Evolutionary conservation across 306 rosid species (phyloP).

Genomic region (Castanea crenata): DNA sequence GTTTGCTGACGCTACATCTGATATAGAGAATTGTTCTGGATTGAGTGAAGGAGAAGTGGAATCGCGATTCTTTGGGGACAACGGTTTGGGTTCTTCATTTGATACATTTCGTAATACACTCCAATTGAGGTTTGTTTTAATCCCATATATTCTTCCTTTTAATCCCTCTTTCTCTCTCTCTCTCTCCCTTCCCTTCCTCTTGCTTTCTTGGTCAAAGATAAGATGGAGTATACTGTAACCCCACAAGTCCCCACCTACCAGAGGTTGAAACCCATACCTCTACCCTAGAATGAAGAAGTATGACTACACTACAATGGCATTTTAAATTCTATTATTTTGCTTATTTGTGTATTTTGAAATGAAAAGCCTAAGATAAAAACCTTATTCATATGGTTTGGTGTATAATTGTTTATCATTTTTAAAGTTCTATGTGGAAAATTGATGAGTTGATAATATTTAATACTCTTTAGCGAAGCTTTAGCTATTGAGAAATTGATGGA

Average conservation of each 20-base stretch:
- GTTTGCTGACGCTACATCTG: conserved; percentile 62
- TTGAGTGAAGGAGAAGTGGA: conserved; percentile 79
- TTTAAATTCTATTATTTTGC: background rate
- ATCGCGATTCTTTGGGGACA: conserved; percentile 56
- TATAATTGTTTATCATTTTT: background rate
- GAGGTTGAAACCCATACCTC: background rate
- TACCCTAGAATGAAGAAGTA: background rate
- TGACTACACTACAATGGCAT: background rate
- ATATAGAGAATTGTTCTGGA: conserved; percentile 49
- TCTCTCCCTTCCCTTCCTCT: background rate
- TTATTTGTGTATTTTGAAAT: background rate
- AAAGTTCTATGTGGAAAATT: background rate
- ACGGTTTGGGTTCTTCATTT: conserved; percentile 37
- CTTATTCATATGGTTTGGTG: background rate
- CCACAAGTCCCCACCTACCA: background rate
- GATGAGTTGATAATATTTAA: background rate
- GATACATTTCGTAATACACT: conserved; percentile 42
- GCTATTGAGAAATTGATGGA: background rate
- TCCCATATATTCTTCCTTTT: background rate
- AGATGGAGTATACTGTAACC: background rate
- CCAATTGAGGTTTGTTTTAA: conserved; percentile 49
- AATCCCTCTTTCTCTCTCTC: background rate
- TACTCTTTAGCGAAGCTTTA: no score
- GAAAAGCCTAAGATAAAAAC: background rate
- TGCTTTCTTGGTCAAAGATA: conserved; percentile 18